A percentile compares a stretch with the other conserved stretches of the same genome.
Evolutionary conservation across 768 basidiomycete genomes (phyloP).

Genomic region (Naganishia onofrii): DNA sequence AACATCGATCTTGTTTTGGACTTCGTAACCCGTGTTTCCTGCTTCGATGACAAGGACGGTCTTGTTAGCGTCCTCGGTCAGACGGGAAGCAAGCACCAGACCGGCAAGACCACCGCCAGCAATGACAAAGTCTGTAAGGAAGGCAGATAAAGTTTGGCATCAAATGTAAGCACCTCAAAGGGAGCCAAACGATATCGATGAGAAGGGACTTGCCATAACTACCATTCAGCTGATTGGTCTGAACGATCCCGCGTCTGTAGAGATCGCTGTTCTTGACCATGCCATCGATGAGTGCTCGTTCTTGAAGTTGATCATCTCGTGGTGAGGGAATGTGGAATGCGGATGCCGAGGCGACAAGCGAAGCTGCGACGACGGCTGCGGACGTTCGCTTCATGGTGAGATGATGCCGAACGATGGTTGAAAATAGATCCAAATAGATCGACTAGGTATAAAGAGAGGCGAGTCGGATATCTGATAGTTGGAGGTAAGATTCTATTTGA

Average conservation of each 20-base stretch:
- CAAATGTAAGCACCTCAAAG: neutral
- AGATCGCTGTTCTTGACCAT: constrained; percentile 14
- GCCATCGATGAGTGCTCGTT: constrained; percentile 19
- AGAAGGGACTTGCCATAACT: constrained; percentile 26
- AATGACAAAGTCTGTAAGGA: constrained; percentile 58
- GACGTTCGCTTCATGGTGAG: constrained; percentile 4
- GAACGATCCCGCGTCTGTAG: constrained; percentile 28
- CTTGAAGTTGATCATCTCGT: constrained; percentile 16
- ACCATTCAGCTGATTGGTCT: constrained; percentile 1
- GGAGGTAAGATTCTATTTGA: too few relatives aligned
- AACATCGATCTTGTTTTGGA: constrained; percentile 46
- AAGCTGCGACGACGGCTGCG: neutral
- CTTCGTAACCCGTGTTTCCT: constrained; percentile 48
- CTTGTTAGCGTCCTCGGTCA: constrained; percentile 56
- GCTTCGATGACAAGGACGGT: constrained; percentile 56
- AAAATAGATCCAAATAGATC: too few relatives aligned
- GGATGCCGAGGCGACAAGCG: constrained; percentile 4
- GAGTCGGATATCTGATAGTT: too few relatives aligned
- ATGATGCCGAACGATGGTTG: too few relatives aligned
- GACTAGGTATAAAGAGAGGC: too few relatives aligned
- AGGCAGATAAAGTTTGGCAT: neutral
- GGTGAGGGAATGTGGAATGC: constrained; percentile 21
- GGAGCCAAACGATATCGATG: neutral
- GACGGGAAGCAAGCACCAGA: constrained; percentile 56
- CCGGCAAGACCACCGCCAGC: constrained; percentile 59